These are phyloP conservation scores for Saccharomyces mikatae DNA, from an alignment of 805 yeast species.

Conservation along the genomic window DNA sequence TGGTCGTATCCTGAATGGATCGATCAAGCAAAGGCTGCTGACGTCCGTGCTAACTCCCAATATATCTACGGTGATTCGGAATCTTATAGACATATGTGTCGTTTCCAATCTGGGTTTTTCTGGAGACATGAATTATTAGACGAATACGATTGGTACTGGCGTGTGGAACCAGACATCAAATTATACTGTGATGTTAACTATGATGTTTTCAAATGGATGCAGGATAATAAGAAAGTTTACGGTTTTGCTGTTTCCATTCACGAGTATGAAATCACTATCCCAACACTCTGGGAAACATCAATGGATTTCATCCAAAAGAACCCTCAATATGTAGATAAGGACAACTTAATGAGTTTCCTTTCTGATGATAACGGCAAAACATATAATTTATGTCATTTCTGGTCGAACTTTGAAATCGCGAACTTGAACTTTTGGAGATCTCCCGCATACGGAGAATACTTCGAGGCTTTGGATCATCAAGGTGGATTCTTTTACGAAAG, in stretches of 20 bases:
- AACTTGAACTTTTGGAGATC: constrained; percentile 65
- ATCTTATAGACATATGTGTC: constrained; percentile 83
- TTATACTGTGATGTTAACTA: constrained; percentile 70
- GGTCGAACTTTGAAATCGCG: constrained; percentile 82
- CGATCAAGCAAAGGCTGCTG: constrained; percentile 63
- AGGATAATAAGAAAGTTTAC: constrained; percentile 60
- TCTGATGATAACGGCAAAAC: constrained; percentile 61
- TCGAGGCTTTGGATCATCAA: constrained; percentile 55
- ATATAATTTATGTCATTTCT: constrained; percentile 81
- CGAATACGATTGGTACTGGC: constrained; percentile 83
- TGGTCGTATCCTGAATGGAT: constrained; percentile 85
- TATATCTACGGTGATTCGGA: constrained; percentile 70
- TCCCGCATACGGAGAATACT: constrained; percentile 58
- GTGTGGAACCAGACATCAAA: constrained; percentile 78
- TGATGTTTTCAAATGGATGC: constrained; percentile 76
- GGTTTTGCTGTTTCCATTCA: constrained; percentile 70
- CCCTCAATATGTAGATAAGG: constrained; percentile 50
- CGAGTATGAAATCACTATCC: constrained; percentile 69
- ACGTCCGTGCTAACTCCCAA: constrained; percentile 40
- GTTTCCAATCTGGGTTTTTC: constrained; percentile 80
- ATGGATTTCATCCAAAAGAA: constrained; percentile 51
- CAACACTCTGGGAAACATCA: constrained; percentile 69
- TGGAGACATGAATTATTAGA: constrained; percentile 60
- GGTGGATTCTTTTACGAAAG: constrained; percentile 85
- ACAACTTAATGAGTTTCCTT: constrained; percentile 63